Percentiles rank a stretch among this genome's conserved stretches.
Conservation (phyloP, 2,329 filamentous ascomycete genomes). For the Fusarium torreyae region DNA sequence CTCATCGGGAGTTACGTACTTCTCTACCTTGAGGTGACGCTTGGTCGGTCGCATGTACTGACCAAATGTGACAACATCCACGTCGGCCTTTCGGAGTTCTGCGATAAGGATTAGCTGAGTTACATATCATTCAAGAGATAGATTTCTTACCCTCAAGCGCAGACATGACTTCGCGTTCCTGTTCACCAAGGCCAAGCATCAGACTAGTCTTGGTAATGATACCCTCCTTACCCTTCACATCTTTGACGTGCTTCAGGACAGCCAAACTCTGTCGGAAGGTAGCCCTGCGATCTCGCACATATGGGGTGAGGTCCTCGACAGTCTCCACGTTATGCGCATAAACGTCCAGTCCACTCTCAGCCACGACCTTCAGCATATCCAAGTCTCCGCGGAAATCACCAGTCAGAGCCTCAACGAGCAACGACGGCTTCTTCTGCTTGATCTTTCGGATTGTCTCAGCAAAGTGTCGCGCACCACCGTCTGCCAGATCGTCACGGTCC, state of each 20-base stretch:
- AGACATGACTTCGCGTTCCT: slow-evolving; percentile 86
- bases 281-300: slow-evolving; percentile 89
- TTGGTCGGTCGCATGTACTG: slow-evolving; percentile 99
- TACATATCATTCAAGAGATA: neutral
- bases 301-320: slow-evolving; percentile 89
- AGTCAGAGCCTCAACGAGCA: slow-evolving; percentile 87
- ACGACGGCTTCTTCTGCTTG: slow-evolving; percentile 83
- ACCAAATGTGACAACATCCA: slow-evolving; percentile 98
- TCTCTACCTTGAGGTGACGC: slow-evolving; percentile 95
- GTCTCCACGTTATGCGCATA: slow-evolving; percentile 99
- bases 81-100: slow-evolving; percentile 84
- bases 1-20: slow-evolving; percentile 91
- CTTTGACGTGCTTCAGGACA: slow-evolving; percentile 87
- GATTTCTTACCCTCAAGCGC: slow-evolving; percentile 74
- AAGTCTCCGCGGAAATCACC: slow-evolving; percentile 89
- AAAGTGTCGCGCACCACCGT: slow-evolving; percentile 91
- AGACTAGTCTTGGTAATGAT: slow-evolving; percentile 99
- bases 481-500: slow-evolving; percentile 90
- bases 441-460: slow-evolving; percentile 95
- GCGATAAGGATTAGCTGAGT: slow-evolving; percentile 31
- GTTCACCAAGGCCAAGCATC: slow-evolving; percentile 96
- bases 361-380: slow-evolving; percentile 89
- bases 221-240: slow-evolving; percentile 73
- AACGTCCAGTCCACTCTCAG: slow-evolving; percentile 90
- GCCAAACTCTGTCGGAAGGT: slow-evolving; percentile 88